A percentile compares a stretch with the other conserved stretches of the same genome.
These are phyloP conservation scores for Phalaenopsis hybrid DNA, from an alignment of 116 monocot species.

Conservation along the genomic window DNA sequence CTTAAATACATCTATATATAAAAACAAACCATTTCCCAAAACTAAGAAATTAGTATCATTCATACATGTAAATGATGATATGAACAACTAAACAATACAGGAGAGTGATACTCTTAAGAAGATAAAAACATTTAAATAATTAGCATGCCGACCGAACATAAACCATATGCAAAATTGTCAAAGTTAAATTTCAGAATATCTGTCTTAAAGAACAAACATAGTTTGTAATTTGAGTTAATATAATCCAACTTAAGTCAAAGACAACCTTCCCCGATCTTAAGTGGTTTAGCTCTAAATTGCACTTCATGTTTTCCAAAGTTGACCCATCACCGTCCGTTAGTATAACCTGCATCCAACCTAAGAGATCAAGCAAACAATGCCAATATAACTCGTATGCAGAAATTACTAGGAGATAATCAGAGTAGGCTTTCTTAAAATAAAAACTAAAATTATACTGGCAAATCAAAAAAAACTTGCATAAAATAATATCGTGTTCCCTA, in stretches of 20 bases:
- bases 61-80: neutral
- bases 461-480: neutral
- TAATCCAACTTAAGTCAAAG: neutral
- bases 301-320: conserved; percentile 67
- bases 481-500: neutral
- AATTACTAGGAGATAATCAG: neutral
- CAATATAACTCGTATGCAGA: neutral
- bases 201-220: neutral
- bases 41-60: neutral
- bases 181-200: neutral
- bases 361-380: neutral
- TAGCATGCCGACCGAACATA: neutral
- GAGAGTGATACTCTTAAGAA: neutral
- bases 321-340: conserved; percentile 82
- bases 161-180: neutral
- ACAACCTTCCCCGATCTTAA: conserved; percentile 9
- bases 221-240: neutral
- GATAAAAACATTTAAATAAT: neutral
- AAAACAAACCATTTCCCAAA: neutral
- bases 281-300: conserved; percentile 63
- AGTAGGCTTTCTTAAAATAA: neutral
- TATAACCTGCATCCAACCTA: conserved; percentile 48
- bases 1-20: too few relatives aligned
- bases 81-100: neutral
- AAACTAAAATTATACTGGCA: neutral